Evolutionary conservation across 768 basidiomycete genomes (phyloP), one percentile per base, ranked within the genome.

Genomic region (Leucocoprinus birnbaumii): DNA sequence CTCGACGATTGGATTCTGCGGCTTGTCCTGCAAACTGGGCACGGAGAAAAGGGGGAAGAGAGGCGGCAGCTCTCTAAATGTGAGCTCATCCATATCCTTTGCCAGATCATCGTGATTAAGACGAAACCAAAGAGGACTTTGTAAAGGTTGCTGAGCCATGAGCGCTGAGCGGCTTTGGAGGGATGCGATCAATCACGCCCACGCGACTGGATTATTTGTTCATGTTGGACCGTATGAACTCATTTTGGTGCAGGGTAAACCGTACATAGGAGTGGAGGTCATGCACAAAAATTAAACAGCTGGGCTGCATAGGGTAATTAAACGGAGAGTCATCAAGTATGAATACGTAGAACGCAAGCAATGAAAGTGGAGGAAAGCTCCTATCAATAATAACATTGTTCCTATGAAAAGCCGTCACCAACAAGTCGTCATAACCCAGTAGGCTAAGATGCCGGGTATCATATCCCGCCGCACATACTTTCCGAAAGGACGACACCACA

Each of bases 1-100:
- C 41, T 87, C 83, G 66, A 91, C 71, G 58, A 91, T 89, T 2
- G 89, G 89, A 65, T 92, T 85, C 63, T 91, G 89, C 2, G 89
- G 89, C 59, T 79, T 82, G 56, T 90, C 80, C n/a, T 75, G 70
- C 43, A 92, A 68, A n/a, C 61, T 67, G 9, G 87, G 85, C n/a
- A 89, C 73, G 53, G 79, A 83, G 66, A 91, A 90, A 13, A 57
- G 66, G 0, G 80, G 73, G 14, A 66, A 59, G 42, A 83, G 65
- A 5, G 71, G 68, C 8, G 77, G 68, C 19, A 83, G 68, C 19
- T 63, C 63, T 25, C 69, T 50, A 18, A 41, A 35, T 25, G 24
- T 46, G 40, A 55, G 38, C n/a, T 43, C 40, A 43, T 43, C 40
- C 27, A 24, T 41, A n/a, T 43, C 10, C 25, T 49, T 48, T 27